Percentiles rank a stretch among this genome's conserved stretches.
Evolutionary conservation across 2,329 filamentous ascomycete species (phyloP).

Genomic region (Furcasterigmium furcatum): DNA sequence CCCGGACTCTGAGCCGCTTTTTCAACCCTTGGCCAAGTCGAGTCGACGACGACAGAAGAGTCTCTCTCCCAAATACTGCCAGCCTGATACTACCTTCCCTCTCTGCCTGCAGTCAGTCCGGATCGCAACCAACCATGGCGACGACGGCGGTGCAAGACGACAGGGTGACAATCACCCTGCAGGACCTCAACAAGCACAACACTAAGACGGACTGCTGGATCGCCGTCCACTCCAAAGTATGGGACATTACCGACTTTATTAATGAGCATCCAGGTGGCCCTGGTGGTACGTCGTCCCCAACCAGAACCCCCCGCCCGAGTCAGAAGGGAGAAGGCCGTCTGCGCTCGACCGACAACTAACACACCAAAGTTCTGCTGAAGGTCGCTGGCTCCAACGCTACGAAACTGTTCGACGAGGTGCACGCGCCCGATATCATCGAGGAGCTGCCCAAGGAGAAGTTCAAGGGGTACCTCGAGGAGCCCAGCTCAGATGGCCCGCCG

Average conservation of each 20-base stretch:
- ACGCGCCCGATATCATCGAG: conserved; percentile 37
- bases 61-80: too few relatives aligned
- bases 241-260: conserved; percentile 67
- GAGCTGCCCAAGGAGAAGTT: conserved; percentile 40
- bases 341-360: conserved; percentile 15
- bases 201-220: conserved; percentile 57
- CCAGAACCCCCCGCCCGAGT: neutral
- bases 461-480: conserved; percentile 42
- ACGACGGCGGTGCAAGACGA: neutral
- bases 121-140: neutral
- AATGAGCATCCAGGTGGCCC: conserved; percentile 31
- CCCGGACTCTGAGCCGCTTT: too few relatives aligned
- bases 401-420: conserved; percentile 46
- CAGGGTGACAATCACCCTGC: conserved; percentile 13
- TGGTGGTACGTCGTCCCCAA: conserved; percentile 18
- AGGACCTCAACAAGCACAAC: conserved; percentile 45
- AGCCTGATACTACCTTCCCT: neutral
- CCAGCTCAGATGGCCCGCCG: conserved; percentile 30
- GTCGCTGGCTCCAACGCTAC: conserved; percentile 53
- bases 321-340: too few relatives aligned
- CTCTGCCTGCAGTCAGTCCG: neutral
- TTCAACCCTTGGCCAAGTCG: too few relatives aligned
- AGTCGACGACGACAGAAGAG: too few relatives aligned
- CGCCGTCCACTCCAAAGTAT: conserved; percentile 64
- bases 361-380: conserved; percentile 41